These are phyloP conservation scores for Cichorium intybus DNA, from an alignment of 140 eudicot species.

Conservation along the genomic window DNA sequence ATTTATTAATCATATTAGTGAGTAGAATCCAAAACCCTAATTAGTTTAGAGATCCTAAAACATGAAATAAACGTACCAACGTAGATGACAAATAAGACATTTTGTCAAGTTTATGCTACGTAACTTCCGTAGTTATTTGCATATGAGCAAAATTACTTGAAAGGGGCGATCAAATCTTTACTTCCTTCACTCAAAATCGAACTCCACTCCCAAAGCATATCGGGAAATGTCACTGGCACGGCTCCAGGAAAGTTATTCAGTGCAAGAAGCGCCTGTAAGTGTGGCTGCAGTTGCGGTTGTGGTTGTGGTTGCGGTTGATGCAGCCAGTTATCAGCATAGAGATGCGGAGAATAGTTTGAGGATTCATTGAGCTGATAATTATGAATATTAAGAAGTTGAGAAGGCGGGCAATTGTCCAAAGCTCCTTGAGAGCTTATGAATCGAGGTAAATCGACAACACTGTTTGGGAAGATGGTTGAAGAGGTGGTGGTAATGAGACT, in stretches of 20 bases:
- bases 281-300: slow-evolving; percentile 4
- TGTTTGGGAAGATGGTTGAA: slow-evolving; percentile 18
- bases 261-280: slow-evolving; percentile 22
- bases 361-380: background rate
- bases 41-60: background rate
- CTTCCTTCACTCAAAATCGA: slow-evolving; percentile 24
- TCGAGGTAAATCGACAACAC: slow-evolving; percentile 45
- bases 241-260: slow-evolving; percentile 17
- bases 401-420: slow-evolving; percentile 7
- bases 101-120: background rate
- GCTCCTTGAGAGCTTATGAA: slow-evolving; percentile 38
- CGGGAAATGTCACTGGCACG: slow-evolving; percentile 27
- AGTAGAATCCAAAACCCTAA: background rate
- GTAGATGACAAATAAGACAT: background rate
- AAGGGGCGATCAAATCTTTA: slow-evolving; percentile 34
- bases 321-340: background rate
- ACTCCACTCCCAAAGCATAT: slow-evolving; percentile 59
- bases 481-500: slow-evolving; percentile 6
- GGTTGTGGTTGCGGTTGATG: background rate
- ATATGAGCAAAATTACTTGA: slow-evolving; percentile 37
- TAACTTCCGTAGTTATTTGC: background rate
- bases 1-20: background rate
- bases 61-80: background rate
- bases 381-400: background rate
- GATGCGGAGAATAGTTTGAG: slow-evolving; percentile 15